Base-by-base conservation (phyloP, 1,139 yeast species). In the Debaryomycetaceae sp. region DNA sequence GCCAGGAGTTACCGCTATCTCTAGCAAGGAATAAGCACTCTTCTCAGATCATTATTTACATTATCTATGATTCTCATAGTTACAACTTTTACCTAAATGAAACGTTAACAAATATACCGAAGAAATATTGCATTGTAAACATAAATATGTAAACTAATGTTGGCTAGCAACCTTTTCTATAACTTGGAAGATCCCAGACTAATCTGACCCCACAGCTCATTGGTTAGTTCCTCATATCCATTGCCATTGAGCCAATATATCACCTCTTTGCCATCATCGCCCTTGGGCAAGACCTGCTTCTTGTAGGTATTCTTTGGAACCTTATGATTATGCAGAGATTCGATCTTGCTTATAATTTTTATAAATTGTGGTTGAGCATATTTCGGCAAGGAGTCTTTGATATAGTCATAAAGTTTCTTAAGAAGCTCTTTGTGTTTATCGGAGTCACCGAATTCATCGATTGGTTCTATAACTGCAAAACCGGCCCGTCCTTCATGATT, bases 401-500 rank as follows among this genome's bases (percentile, higher is more conserved):
- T 68, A 51, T 75, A 76, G 4, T 55, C 48, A 36, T 59, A 56
- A 33, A 71, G 59, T 46, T 65, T 60, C 17, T 58, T 59, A 46
- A 71, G 66, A 6, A 71, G 59, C 24, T 70, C 74, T 2, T 53
- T 42, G 37, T 62, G 58, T 23, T 55, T 54, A 3, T 50, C 46
- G 4, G 59, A 53, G 6, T 60, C 66, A 6, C 46, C 42, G 36
- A 60, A 59, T 4, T 63, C 67, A 8, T 73, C 75, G 14, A 61
- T 58, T 2, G 84, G 78, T 57, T 84, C 84, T 20, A 90, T 62
- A 4, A 89, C 86, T 0, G 95, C 96, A 62, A 71, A 88, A 0
- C 99, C 98, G 8, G 97, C 96, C 56, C 97, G 78, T 42, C 99
- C 99, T 65, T 91, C 98, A 59, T 90, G 95, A 46, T 83, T 77